A percentile compares a stretch with the other conserved stretches of the same genome.
phyloP scores from a whole-genome alignment of 2,329 filamentous ascomycete species.

The Claviceps maximensis region DNA sequence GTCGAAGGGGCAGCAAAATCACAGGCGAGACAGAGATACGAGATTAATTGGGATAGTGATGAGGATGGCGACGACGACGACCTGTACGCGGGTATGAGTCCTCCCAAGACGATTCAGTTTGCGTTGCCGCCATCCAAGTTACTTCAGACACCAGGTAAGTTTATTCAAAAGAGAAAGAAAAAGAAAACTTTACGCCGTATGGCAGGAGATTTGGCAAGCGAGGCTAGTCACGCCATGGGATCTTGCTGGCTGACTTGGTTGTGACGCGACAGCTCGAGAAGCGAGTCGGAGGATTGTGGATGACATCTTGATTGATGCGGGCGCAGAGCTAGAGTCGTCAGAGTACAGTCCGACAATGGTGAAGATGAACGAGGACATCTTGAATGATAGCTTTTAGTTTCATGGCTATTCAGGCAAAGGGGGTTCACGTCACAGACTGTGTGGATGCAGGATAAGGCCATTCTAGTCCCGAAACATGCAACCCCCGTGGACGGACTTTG shows the following conservation, averaged over 20 bases:
- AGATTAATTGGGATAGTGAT: slow-evolving; percentile 64
- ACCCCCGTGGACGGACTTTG: too few relatives aligned
- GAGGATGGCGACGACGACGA: slow-evolving; percentile 55
- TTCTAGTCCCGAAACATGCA: too few relatives aligned
- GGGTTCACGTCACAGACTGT: too few relatives aligned
- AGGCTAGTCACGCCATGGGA: background rate
- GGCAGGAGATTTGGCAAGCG: background rate
- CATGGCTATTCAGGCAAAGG: background rate
- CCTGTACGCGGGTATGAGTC: slow-evolving; percentile 61
- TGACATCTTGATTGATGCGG: slow-evolving; percentile 64
- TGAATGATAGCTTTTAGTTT: slow-evolving; percentile 47
- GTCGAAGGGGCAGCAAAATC: background rate
- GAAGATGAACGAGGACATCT: slow-evolving; percentile 48
- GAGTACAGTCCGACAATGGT: slow-evolving; percentile 54
- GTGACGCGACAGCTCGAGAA: slow-evolving; percentile 46
- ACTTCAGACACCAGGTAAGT: slow-evolving; percentile 64
- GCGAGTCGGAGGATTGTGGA: slow-evolving; percentile 72
- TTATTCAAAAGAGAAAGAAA: background rate
- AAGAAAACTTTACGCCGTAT: background rate
- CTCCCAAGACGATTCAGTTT: slow-evolving; percentile 88
- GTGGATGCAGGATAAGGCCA: too few relatives aligned
- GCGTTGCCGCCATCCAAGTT: slow-evolving; percentile 64
- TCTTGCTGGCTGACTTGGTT: background rate
- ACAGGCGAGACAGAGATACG: slow-evolving; percentile 28
- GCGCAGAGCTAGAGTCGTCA: slow-evolving; percentile 41